A percentile compares a stretch with the other conserved stretches of the same genome.
Evolutionary conservation across 2,329 filamentous ascomycete species (phyloP).

Genomic region (Paecilomyces dactylethromorphus): DNA sequence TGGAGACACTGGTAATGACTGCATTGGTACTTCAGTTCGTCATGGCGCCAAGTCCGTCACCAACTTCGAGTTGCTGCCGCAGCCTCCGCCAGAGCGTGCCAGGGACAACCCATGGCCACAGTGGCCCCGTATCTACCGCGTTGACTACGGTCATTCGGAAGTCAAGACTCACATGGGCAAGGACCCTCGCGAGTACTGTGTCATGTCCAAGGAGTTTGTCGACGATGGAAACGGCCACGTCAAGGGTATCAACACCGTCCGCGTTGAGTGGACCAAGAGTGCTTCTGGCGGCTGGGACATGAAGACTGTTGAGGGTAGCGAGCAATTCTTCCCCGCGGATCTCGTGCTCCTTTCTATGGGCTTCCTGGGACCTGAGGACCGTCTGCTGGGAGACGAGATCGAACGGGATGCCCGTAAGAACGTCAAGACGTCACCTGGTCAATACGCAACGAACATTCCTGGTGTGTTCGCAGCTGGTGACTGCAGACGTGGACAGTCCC

Average conservation of each 20-base stretch:
- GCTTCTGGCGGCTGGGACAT: conserved; percentile 92
- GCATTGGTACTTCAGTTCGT: conserved; percentile 91
- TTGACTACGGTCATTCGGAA: conserved; percentile 96
- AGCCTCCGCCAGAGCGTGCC: conserved; percentile 84
- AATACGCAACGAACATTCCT: conserved; percentile 80
- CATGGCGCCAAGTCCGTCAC: conserved; percentile 93
- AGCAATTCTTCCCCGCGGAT: conserved; percentile 95
- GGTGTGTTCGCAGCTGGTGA: conserved; percentile 93
- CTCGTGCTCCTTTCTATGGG: conserved; percentile 94
- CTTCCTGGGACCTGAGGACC: conserved; percentile 88
- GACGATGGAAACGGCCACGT: conserved; percentile 81
- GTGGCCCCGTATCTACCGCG: conserved; percentile 95
- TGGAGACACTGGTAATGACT: conserved; percentile 96
- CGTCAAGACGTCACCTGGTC: conserved; percentile 83
- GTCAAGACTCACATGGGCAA: conserved; percentile 95
- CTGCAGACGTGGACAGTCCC: conserved; percentile 86
- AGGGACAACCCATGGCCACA: conserved; percentile 97
- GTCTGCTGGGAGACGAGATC: conserved; percentile 77
- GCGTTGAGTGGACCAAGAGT: conserved; percentile 93
- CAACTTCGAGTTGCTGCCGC: conserved; percentile 93
- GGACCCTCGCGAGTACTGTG: conserved; percentile 93
- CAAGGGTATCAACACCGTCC: conserved; percentile 91
- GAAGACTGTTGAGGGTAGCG: conserved; percentile 90
- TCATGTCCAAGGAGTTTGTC: conserved; percentile 96
- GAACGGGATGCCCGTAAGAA: conserved; percentile 93